phyloP scores from a whole-genome alignment of 768 basidiomycete genomes.

The Pleurotus pulmonarius region DNA sequence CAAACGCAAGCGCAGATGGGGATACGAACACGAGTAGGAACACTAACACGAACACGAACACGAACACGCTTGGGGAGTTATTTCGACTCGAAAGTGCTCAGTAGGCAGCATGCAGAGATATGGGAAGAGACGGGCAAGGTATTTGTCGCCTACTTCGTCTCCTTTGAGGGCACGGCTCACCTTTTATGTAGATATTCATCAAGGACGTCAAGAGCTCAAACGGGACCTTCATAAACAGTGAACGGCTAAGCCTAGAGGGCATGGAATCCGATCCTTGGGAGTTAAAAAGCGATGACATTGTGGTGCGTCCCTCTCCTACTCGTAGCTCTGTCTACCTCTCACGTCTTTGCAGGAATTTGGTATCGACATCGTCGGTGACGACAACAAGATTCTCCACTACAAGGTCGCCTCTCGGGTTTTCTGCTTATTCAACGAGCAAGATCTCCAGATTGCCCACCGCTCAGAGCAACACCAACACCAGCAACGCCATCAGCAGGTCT shows the following conservation, averaged over 20 bases:
- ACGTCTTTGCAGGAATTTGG: slow-evolving; percentile 79
- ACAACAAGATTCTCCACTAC: no score
- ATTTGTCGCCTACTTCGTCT: slow-evolving; percentile 12
- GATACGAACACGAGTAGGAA: no score
- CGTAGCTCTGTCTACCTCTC: slow-evolving; percentile 10
- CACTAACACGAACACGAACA: no score
- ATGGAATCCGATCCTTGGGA: slow-evolving; percentile 91
- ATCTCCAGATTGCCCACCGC: slow-evolving; percentile 70
- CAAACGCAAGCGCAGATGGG: no score
- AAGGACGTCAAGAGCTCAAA: slow-evolving; percentile 98
- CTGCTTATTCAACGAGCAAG: slow-evolving; percentile 84
- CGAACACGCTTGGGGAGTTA: no score
- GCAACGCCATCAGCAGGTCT: slow-evolving; percentile 33
- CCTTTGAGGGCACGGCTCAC: slow-evolving; percentile 3
- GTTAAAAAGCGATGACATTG: slow-evolving; percentile 92
- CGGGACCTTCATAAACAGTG: slow-evolving; percentile 97
- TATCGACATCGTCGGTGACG: slow-evolving; percentile 97
- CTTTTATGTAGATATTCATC: slow-evolving; percentile 78
- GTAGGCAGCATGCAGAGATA: no score
- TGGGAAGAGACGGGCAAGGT: slow-evolving; percentile 87
- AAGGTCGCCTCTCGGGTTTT: slow-evolving; percentile 95
- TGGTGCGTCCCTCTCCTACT: slow-evolving; percentile 53
- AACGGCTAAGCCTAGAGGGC: slow-evolving; percentile 85
- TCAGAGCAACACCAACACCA: slow-evolving; percentile 65
- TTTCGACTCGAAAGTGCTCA: slow-evolving; percentile 93